Evolutionary conservation across 768 basidiomycete genomes (phyloP).

Genomic region (Mycena leptocephala): DNA sequence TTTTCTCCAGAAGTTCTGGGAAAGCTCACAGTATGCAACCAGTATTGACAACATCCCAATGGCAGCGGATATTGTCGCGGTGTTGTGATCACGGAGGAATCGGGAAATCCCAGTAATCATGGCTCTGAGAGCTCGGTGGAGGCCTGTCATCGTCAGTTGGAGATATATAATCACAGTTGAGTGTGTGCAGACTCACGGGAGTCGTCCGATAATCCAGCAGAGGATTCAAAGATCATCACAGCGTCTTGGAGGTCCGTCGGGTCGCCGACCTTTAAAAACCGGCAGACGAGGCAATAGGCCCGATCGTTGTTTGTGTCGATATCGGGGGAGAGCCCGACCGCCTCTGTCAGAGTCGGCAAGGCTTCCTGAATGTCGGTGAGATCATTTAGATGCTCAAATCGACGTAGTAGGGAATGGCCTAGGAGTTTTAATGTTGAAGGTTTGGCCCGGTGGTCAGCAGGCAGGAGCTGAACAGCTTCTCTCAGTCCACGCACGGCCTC

Average conservation of each 20-base stretch:
- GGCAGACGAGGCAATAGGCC: not conserved
- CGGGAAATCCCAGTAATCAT: not conserved
- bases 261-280: not conserved
- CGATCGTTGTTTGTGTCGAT: not conserved
- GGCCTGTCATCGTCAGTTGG: not conserved
- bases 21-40: not conserved
- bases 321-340: not conserved
- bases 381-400: not conserved
- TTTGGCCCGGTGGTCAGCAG: not conserved
- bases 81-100: not conserved
- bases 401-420: not conserved
- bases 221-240: not conserved
- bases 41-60: not conserved
- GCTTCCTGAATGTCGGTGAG: not conserved
- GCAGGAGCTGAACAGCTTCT: not conserved
- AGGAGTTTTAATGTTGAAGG: not conserved
- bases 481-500: no score
- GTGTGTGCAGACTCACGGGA: not conserved
- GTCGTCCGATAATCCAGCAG: not conserved
- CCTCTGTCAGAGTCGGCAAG: not conserved
- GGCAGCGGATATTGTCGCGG: not conserved
- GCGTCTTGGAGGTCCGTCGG: not conserved
- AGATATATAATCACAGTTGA: not conserved
- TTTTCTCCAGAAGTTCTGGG: not conserved
- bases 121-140: not conserved